Base-by-base conservation (phyloP, 164 flowering plant species). In the Berberis thunbergii region DNA sequence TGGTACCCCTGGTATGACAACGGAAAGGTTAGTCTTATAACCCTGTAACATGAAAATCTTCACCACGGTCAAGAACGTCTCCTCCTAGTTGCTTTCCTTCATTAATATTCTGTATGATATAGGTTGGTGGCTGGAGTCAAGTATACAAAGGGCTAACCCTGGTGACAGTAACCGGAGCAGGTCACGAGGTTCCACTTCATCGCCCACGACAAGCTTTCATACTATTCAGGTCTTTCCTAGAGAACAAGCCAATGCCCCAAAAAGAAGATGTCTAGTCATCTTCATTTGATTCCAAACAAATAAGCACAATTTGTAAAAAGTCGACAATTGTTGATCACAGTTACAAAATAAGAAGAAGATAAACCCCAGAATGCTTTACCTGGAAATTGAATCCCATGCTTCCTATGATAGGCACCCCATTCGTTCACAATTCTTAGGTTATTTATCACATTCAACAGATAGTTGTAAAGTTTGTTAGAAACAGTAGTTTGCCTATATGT, bases 121-220 rank as follows among this genome's bases (percentile, higher is more conserved):
- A 94, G 99, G 97, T 94, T 72, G 99, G 99, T 59, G 99, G 97
- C n/a, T 94, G 99, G 97, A 94, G 93, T 79, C 96, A 94, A 78
- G 80, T 86, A 39, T 94, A 94, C 78, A 73, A 86, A 73, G 99
- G 97, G 45, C 79, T 91, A 49, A 94, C 97, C 54, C 66, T 88
- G 6, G 97, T 91, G 38, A 83, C 96, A 4, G 81, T 94, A 7
- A 79, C 81, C 1, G 97, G 96, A 59, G 99, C 99, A 46, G 97
- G 99, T 50, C 99, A 91, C 60, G 96, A 91, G 73, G 99, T 94
- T 67, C 99, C 99, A 0, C 89, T 89, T 66, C 96, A 84, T 79
- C 89, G 88, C 43, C 99, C 99, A 55, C 87, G 94, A 39, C 89
- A 84, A 74, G 93, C 99, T 41, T 87, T 75, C 45, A 86, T 87